These are phyloP conservation scores for Wallacemonas sp. DNA, from an alignment of 208 protist species.

Conservation along the genomic window DNA sequence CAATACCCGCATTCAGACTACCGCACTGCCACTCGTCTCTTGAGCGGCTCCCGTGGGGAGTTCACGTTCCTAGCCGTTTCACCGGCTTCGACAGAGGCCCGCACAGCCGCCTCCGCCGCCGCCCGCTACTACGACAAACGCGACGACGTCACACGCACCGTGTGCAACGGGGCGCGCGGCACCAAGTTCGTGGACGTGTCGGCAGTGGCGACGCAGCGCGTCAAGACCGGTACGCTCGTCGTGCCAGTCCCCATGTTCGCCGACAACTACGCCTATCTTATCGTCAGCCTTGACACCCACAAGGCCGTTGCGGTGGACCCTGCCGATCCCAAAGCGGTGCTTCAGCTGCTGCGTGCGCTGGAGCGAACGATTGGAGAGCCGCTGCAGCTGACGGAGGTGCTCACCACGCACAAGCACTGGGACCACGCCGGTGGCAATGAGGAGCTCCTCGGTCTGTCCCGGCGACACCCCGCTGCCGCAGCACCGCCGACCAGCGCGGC, in stretches of 20 bases:
- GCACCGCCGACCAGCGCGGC: slow-evolving; percentile 21
- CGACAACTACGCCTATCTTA: slow-evolving; percentile 92
- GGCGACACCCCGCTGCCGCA: background rate
- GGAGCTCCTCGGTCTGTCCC: slow-evolving; percentile 33
- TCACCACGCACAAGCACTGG: slow-evolving; percentile 97
- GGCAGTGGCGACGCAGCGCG: background rate
- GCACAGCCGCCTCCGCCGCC: background rate
- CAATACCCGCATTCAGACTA: slow-evolving; percentile 78
- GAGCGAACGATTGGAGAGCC: slow-evolving; percentile 6
- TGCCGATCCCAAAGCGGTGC: slow-evolving; percentile 57
- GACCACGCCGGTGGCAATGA: slow-evolving; percentile 94
- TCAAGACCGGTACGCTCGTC: slow-evolving; percentile 32
- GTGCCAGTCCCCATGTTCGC: slow-evolving; percentile 76
- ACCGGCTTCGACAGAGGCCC: background rate
- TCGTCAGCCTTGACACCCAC: slow-evolving; percentile 57
- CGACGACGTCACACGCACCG: background rate
- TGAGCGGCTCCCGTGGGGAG: slow-evolving; percentile 14
- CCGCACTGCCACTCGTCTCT: slow-evolving; percentile 56
- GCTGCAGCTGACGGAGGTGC: slow-evolving; percentile 71
- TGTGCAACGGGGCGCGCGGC: background rate
- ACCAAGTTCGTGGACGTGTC: slow-evolving; percentile 4
- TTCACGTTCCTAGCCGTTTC: background rate
- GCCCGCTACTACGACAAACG: background rate
- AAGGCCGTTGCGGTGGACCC: slow-evolving; percentile 73
- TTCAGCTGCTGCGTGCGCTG: slow-evolving; percentile 43